Evolutionary conservation across 331 rosid species (phyloP).

Genomic region (Telfairia occidentalis): DNA sequence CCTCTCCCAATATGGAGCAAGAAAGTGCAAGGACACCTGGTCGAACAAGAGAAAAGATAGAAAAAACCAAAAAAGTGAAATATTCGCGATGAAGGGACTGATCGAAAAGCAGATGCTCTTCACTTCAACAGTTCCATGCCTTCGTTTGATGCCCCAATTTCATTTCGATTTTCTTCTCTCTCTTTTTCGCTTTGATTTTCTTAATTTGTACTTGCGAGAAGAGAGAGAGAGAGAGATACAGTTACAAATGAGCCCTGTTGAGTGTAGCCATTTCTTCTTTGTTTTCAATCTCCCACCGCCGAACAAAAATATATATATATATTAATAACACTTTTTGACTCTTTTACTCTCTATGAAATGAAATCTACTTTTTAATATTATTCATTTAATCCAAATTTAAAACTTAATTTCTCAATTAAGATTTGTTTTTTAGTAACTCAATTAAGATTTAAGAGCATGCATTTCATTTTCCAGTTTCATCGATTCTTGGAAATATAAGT

Average conservation of each 20-base stretch:
- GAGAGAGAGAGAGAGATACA: conserved; percentile 11
- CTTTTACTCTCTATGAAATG: not conserved
- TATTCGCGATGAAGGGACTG: conserved; percentile 25
- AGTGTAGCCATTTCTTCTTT: not conserved
- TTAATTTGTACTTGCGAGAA: not conserved
- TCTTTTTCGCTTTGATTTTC: not conserved
- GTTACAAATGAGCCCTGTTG: not conserved
- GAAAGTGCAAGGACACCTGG: conserved; percentile 10
- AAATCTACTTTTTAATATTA: not conserved
- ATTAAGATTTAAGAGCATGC: not conserved
- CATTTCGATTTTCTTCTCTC: not conserved
- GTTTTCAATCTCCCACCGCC: not conserved
- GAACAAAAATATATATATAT: not conserved
- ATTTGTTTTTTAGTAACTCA: no score
- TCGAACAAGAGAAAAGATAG: conserved; percentile 7
- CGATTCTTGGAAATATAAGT: not conserved
- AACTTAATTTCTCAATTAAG: not conserved
- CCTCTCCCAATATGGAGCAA: conserved; percentile 7
- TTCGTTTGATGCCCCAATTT: conserved; percentile 27
- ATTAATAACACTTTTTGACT: conserved; percentile 3
- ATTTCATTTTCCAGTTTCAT: not conserved
- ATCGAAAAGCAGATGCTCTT: conserved; percentile 33
- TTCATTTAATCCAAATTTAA: not conserved
- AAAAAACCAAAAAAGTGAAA: conserved; percentile 17
- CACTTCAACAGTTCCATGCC: conserved; percentile 19